Evolutionary conservation across 1,284 basidiomycete genomes (phyloP).

Genomic region (Earliella scabrosa): DNA sequence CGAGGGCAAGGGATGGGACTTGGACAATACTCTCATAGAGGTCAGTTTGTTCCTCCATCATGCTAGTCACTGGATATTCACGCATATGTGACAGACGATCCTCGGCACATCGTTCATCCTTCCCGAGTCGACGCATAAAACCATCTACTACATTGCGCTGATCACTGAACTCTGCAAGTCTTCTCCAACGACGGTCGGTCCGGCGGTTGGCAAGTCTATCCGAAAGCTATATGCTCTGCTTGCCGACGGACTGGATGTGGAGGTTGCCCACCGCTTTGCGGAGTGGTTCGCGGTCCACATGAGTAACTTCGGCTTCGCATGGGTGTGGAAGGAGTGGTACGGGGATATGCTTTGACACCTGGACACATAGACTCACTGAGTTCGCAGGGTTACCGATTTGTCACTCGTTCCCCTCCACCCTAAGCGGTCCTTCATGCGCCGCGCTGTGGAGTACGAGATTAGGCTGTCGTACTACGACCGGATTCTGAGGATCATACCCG

Average conservation of each 20-base stretch:
- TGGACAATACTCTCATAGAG: conserved; percentile 83
- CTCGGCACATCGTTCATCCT: conserved; percentile 79
- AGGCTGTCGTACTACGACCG: conserved; percentile 94
- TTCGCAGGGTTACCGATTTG: conserved; percentile 83
- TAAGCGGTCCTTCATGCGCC: conserved; percentile 85
- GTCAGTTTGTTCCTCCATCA: conserved; percentile 40
- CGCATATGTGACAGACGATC: conserved; percentile 57
- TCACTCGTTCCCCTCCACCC: conserved; percentile 77
- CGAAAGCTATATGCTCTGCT: conserved; percentile 82
- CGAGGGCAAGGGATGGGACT: conserved; percentile 70
- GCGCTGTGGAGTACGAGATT: conserved; percentile 89
- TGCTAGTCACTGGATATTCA: neutral
- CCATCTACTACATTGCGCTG: conserved; percentile 87
- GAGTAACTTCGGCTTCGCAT: conserved; percentile 97
- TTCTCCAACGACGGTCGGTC: conserved; percentile 90
- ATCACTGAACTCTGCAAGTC: conserved; percentile 95
- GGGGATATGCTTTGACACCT: conserved; percentile 33
- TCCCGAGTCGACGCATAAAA: conserved; percentile 78
- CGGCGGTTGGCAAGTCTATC: conserved; percentile 95
- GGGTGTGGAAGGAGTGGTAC: conserved; percentile 99
- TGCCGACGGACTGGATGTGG: conserved; percentile 85
- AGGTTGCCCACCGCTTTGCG: conserved; percentile 79
- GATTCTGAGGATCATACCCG: conserved; percentile 88
- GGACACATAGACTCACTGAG: neutral
- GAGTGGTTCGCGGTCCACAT: conserved; percentile 98